Evolutionary conservation across 2,329 filamentous ascomycete species (phyloP).

Genomic region (Fusarium phyllophilum): DNA sequence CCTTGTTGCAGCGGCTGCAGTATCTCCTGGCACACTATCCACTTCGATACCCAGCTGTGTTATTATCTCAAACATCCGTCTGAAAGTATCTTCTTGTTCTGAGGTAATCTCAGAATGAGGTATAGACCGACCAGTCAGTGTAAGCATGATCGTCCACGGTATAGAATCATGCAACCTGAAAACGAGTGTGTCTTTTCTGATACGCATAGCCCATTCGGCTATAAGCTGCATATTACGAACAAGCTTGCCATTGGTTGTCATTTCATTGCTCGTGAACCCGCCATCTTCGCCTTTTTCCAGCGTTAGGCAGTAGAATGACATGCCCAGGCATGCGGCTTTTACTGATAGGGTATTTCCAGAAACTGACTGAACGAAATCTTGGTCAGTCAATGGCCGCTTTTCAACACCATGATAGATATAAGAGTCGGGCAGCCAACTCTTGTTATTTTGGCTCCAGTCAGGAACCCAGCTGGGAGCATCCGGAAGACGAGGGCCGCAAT

Average conservation of each 20-base stretch:
- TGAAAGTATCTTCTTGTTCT: background rate
- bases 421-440: background rate
- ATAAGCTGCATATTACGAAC: background rate
- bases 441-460: background rate
- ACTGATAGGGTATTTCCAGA: background rate
- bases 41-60: background rate
- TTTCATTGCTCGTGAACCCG: background rate
- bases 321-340: accelerated
- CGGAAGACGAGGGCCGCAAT: background rate
- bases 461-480: background rate
- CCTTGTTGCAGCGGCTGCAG: background rate
- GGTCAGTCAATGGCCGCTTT: background rate
- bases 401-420: background rate
- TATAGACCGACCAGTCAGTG: background rate
- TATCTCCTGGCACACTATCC: accelerated
- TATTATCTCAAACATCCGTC: background rate
- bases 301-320: background rate
- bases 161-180: background rate
- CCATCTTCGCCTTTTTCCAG: background rate
- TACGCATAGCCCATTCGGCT: background rate
- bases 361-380: accelerated
- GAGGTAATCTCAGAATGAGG: background rate
- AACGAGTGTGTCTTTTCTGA: background rate
- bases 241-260: background rate
- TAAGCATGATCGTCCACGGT: background rate